A percentile compares a stretch with the other conserved stretches of the same genome.
phyloP scores from a whole-genome alignment of 768 basidiomycete genomes.

The Royoungia palumana region DNA sequence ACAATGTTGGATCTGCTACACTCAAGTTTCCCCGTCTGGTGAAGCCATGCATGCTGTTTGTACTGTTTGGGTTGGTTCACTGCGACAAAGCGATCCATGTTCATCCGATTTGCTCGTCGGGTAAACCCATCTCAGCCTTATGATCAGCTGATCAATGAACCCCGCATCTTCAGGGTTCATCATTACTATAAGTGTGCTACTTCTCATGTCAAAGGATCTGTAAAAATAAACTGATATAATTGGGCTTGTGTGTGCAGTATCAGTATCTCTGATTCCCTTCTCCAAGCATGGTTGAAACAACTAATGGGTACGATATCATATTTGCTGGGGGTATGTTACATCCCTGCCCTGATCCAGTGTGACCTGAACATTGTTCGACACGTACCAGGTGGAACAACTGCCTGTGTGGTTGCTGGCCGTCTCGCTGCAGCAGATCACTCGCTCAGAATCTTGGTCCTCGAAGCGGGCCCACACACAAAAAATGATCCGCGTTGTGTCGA shows the following conservation, averaged over 20 bases:
- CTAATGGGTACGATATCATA: constrained; percentile 43
- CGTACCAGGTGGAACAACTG: constrained; percentile 33
- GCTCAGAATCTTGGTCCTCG: constrained; percentile 28
- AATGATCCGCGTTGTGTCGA: constrained; percentile 19
- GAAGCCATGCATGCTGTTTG: too few relatives aligned
- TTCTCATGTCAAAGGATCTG: neutral
- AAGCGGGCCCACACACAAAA: constrained; percentile 26
- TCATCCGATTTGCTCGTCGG: too few relatives aligned
- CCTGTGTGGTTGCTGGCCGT: constrained; percentile 32
- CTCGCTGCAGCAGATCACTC: constrained; percentile 25
- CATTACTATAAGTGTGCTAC: too few relatives aligned
- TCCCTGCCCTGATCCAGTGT: neutral
- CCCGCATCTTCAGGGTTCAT: too few relatives aligned
- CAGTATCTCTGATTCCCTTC: neutral
- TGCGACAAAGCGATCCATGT: too few relatives aligned
- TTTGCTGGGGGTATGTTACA: constrained; percentile 50
- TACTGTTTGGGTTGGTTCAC: too few relatives aligned
- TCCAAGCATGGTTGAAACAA: constrained; percentile 8
- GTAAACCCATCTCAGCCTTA: too few relatives aligned
- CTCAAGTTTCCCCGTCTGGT: too few relatives aligned
- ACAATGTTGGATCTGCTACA: too few relatives aligned
- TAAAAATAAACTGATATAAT: constrained; percentile 5
- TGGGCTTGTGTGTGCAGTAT: neutral
- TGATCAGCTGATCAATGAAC: too few relatives aligned
- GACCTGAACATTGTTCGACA: neutral